phyloP scores from a whole-genome alignment of 257 asterid species.

The Rubia yunnanensis region DNA sequence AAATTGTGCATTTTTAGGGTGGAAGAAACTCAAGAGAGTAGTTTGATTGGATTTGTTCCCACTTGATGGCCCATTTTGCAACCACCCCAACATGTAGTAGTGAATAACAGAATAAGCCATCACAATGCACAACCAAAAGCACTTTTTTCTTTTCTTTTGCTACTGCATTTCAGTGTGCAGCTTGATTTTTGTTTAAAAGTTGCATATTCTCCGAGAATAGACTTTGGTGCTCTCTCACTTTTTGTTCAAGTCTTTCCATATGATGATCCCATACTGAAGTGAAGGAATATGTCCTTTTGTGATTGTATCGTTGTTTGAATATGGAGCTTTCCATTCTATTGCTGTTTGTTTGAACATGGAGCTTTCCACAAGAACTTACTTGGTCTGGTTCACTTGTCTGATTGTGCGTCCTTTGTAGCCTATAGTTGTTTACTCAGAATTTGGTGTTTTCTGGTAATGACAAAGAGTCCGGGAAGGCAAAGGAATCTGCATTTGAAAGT shows the following conservation, averaged over 20 bases:
- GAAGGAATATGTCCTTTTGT: not conserved
- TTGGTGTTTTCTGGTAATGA: not conserved
- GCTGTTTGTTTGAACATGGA: constrained; percentile 1
- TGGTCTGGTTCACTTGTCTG: not conserved
- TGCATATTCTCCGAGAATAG: not conserved
- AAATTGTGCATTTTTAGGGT: not conserved
- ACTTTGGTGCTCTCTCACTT: no score
- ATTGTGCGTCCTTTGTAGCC: not conserved
- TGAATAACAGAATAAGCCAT: constrained; percentile 1
- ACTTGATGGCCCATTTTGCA: not conserved
- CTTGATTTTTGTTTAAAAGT: not conserved
- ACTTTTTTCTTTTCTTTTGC: not conserved
- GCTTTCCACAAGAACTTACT: not conserved
- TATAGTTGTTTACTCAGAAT: not conserved
- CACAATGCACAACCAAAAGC: not conserved
- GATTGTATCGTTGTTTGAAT: not conserved
- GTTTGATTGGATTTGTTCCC: not conserved
- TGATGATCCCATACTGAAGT: not conserved
- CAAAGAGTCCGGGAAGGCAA: not conserved
- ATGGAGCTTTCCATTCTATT: not conserved
- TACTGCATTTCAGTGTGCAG: not conserved
- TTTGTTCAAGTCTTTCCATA: not conserved
- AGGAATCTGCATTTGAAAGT: not conserved
- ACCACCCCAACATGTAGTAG: not conserved
- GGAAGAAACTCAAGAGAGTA: not conserved